phyloP scores from a whole-genome alignment of 2,329 filamentous ascomycete species.

The Aspergillus viridinutans region DNA sequence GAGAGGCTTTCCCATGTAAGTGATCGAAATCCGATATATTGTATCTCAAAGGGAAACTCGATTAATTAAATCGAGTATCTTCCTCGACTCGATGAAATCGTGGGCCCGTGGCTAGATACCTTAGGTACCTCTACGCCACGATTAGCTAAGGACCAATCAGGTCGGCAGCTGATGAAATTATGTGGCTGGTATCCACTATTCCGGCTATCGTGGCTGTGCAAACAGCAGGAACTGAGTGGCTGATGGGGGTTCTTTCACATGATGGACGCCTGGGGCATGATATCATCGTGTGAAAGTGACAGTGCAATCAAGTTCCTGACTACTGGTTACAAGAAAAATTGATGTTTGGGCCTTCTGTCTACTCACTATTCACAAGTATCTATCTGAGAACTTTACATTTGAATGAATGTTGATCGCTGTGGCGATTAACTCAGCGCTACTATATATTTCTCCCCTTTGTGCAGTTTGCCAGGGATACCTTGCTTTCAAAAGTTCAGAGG shows the following conservation, averaged over 20 bases:
- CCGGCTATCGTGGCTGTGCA: background rate
- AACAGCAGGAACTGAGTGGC: background rate
- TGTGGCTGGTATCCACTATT: background rate
- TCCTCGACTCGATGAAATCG: no score
- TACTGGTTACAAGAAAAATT: background rate
- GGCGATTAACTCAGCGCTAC: background rate
- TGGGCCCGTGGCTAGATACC: background rate
- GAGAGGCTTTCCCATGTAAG: background rate
- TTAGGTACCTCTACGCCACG: no score
- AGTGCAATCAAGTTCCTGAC: background rate
- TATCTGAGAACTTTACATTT: background rate
- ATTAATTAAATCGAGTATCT: background rate
- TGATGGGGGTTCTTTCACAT: background rate
- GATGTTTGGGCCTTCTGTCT: background rate
- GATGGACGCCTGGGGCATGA: background rate
- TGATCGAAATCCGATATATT: background rate
- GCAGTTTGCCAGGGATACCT: background rate
- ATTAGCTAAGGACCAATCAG: background rate
- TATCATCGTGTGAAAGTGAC: background rate
- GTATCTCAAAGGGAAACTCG: background rate
- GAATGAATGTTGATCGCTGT: background rate
- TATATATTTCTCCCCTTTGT: background rate
- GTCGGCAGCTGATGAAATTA: no score
- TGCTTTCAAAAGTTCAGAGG: background rate
- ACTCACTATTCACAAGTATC: background rate